phyloP scores from a whole-genome alignment of 176 grass and related monocot species.

The Lolium multiflorum region DNA sequence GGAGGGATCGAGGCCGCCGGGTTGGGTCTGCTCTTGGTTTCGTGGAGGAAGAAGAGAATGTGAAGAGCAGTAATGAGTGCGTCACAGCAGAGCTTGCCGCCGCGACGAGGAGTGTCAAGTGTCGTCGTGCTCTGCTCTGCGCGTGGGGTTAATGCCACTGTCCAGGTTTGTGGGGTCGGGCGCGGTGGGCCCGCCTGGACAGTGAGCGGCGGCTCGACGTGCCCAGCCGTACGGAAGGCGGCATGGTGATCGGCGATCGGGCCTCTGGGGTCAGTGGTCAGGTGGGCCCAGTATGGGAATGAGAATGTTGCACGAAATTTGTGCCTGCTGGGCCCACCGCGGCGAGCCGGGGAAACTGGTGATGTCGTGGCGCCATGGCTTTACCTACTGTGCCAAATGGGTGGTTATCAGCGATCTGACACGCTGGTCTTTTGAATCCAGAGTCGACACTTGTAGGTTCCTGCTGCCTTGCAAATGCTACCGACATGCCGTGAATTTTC shows the following conservation, averaged over 20 bases:
- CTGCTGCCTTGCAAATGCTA: no score
- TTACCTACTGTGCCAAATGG: not conserved
- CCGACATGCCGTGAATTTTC: no score
- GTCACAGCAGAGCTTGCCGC: conserved; percentile 24
- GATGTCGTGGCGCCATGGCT: not conserved
- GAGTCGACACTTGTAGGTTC: no score
- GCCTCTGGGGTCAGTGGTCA: not conserved
- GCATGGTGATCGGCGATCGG: not conserved
- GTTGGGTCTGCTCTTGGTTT: not conserved
- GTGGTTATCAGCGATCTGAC: no score
- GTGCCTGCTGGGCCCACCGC: not conserved
- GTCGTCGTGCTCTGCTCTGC: not conserved
- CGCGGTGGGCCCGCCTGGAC: not conserved
- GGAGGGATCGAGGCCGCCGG: not conserved
- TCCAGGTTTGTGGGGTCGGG: not conserved
- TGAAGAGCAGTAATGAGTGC: not conserved
- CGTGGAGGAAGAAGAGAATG: not conserved
- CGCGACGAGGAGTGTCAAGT: not conserved
- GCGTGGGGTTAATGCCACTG: conserved; percentile 31
- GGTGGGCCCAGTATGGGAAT: not conserved
- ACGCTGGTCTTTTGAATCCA: no score
- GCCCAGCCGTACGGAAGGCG: not conserved
- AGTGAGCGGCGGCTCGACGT: not conserved
- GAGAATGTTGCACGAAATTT: not conserved
- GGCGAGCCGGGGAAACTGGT: not conserved